Evolutionary conservation across 1,284 basidiomycete species (phyloP).

Genomic region (Fomitiporia mediterranea): DNA sequence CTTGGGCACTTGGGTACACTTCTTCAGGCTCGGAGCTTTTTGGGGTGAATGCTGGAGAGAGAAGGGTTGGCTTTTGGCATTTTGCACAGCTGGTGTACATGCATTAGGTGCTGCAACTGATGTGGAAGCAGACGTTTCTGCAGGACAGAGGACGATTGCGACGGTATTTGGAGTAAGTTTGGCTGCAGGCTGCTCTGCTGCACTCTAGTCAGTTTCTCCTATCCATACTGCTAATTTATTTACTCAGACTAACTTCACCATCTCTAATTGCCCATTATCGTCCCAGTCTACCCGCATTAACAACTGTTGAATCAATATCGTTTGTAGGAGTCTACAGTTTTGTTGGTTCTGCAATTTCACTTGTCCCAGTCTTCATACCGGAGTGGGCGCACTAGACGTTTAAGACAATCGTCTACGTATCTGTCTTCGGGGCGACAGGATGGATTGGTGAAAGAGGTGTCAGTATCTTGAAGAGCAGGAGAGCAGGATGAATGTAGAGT

Average conservation of each 20-base stretch:
- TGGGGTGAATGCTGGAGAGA: not conserved
- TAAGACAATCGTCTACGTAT: constrained; percentile 19
- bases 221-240: not conserved
- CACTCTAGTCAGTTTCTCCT: constrained; percentile 23
- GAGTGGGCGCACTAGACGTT: constrained; percentile 19
- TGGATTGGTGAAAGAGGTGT: constrained; percentile 19
- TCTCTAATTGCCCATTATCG: not conserved
- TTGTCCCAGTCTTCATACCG: constrained; percentile 15
- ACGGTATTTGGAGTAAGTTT: constrained; percentile 22
- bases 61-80: constrained; percentile 24
- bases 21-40: not conserved
- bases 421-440: constrained; percentile 13
- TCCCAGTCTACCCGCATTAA: constrained; percentile 7
- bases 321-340: constrained; percentile 16
- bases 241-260: not conserved
- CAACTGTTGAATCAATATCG: constrained; percentile 8
- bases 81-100: constrained; percentile 25
- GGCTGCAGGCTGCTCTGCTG: constrained; percentile 21
- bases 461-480: not conserved
- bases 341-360: constrained; percentile 15
- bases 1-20: constrained; percentile 24
- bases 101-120: constrained; percentile 26
- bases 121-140: constrained; percentile 24
- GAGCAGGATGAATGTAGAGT: not conserved
- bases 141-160: constrained; percentile 26